phyloP scores from a whole-genome alignment of 225 moss, liverwort and hornwort species.

The Pseudisothecium myosuroides region DNA sequence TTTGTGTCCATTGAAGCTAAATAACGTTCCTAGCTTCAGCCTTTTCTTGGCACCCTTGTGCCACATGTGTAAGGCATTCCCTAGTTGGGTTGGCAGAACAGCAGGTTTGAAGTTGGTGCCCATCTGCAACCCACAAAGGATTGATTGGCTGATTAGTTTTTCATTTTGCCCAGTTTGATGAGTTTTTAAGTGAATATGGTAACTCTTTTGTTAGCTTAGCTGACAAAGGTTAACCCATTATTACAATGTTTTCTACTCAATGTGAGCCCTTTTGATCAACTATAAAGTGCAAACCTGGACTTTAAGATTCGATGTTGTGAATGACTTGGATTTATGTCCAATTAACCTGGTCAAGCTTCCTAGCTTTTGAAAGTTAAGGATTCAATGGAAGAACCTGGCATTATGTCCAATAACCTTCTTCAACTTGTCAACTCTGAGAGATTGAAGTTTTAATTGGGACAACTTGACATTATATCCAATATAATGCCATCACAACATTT shows the following conservation, averaged over 20 bases:
- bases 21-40: background rate
- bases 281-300: no score
- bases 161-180: background rate
- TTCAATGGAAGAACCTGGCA: no score
- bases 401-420: no score
- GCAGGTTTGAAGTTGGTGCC: conserved; percentile 48
- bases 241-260: background rate
- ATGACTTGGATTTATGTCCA: no score
- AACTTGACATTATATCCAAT: no score
- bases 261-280: background rate
- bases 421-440: no score
- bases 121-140: background rate
- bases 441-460: no score
- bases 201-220: background rate
- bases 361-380: no score
- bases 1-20: background rate
- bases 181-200: background rate
- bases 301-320: no score
- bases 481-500: no score
- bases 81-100: conserved; percentile 1
- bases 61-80: background rate
- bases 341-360: no score
- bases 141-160: background rate
- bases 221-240: background rate
- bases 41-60: background rate